These are phyloP conservation scores for Trichoderma sp. DNA, from an alignment of 2,329 filamentous ascomycete species.

Conservation along the genomic window DNA sequence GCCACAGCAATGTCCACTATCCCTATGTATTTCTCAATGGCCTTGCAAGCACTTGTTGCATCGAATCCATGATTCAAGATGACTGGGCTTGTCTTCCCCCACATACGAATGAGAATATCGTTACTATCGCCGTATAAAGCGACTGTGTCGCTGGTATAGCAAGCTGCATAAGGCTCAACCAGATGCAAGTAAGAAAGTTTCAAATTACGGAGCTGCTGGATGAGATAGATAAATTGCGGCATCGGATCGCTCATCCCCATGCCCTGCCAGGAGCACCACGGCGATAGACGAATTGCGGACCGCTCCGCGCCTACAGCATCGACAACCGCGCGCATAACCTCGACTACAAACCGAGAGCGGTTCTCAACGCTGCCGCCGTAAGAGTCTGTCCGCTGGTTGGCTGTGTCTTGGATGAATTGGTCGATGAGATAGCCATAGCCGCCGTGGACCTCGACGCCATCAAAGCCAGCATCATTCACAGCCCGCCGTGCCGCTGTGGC, in stretches of 20 bases:
- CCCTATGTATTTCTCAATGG: background rate
- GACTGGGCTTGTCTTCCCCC: background rate
- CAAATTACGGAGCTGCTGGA: conserved; percentile 7
- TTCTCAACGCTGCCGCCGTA: conserved; percentile 12
- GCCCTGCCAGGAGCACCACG: conserved; percentile 8
- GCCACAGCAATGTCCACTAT: conserved; percentile 3
- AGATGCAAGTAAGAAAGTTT: background rate
- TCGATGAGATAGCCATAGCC: conserved; percentile 3
- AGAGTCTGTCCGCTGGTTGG: background rate
- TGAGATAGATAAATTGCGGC: conserved; percentile 1
- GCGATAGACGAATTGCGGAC: background rate
- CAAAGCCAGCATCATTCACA: background rate
- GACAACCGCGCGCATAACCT: conserved; percentile 12
- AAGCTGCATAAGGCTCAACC: background rate
- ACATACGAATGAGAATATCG: conserved; percentile 1
- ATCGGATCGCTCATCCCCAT: conserved; percentile 5
- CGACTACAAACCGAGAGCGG: background rate
- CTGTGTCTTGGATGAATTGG: conserved; percentile 12
- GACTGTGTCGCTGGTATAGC: background rate
- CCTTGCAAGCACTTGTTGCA: background rate
- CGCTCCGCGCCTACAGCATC: background rate
- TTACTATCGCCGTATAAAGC: background rate
- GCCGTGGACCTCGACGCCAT: background rate
- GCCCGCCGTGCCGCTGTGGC: background rate
- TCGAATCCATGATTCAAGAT: background rate